A percentile compares a stretch with the other conserved stretches of the same genome.
Conservation (phyloP, 176 grass and related monocot species). For the barley (Hordeum vulgare) region DNA sequence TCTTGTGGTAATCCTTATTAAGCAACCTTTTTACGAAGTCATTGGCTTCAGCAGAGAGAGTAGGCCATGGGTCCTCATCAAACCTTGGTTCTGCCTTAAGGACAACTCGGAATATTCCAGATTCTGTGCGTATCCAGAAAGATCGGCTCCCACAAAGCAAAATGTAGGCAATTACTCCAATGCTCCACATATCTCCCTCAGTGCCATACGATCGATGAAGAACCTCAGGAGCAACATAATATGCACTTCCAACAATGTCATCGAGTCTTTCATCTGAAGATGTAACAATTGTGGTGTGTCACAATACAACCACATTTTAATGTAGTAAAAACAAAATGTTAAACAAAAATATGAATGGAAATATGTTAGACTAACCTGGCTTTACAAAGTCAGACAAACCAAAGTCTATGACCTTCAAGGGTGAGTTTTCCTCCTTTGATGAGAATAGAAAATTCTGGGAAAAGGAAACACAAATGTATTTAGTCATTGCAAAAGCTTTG, state of each 20-base stretch:
- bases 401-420: constrained; percentile 99
- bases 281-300: background rate
- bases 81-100: constrained; percentile 98
- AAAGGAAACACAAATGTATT: constrained; percentile 19
- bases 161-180: constrained; percentile 99
- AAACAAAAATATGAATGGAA: constrained; percentile 1
- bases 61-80: constrained; percentile 95
- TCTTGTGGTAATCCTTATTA: constrained; percentile 99
- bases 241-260: constrained; percentile 97
- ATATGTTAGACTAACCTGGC: constrained; percentile 61
- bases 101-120: constrained; percentile 95
- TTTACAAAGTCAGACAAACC: constrained; percentile 97
- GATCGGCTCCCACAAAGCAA: constrained; percentile 92
- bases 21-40: constrained; percentile 94
- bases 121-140: constrained; percentile 95
- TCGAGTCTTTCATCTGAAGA: constrained; percentile 89
- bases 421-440: constrained; percentile 68
- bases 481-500: constrained; percentile 3
- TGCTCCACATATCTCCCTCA: constrained; percentile 99
- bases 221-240: constrained; percentile 98
- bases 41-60: constrained; percentile 80
- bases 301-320: constrained; percentile 21
- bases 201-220: constrained; percentile 90
- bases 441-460: constrained; percentile 96
- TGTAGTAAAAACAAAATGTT: constrained; percentile 9